phyloP scores from a whole-genome alignment of 2,329 filamentous ascomycete species.

The Ploettnerulaceae sp. region DNA sequence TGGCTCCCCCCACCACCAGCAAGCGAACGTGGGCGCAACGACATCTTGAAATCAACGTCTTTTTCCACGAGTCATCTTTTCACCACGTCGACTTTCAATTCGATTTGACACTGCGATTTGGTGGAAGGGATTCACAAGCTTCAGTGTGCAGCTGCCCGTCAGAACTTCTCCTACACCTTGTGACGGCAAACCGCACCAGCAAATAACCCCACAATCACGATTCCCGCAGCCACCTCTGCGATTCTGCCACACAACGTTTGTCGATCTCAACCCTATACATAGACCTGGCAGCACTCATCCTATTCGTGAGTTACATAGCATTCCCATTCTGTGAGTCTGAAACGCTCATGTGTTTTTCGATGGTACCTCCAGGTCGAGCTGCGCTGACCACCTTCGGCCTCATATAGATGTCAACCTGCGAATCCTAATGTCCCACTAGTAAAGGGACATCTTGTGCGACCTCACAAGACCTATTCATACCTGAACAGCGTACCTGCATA shows the following conservation, averaged over 20 bases:
- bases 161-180: slow-evolving; percentile 2
- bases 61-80: background rate
- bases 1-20: background rate
- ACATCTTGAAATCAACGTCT: background rate
- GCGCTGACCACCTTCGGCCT: slow-evolving; percentile 9
- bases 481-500: slow-evolving; percentile 31
- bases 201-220: slow-evolving; percentile 11
- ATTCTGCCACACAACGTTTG: slow-evolving; percentile 6
- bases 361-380: background rate
- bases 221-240: slow-evolving; percentile 3
- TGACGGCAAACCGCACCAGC: slow-evolving; percentile 7
- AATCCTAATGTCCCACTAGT: slow-evolving; percentile 32
- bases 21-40: background rate
- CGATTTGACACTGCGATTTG: background rate
- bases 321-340: background rate
- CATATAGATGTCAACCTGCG: slow-evolving; percentile 28
- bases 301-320: background rate
- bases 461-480: slow-evolving; percentile 20
- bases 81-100: background rate
- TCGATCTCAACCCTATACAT: background rate
- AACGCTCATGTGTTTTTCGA: background rate
- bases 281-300: background rate
- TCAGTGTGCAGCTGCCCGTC: slow-evolving; percentile 7
- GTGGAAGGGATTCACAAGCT: background rate
- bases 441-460: slow-evolving; percentile 30